Evolutionary conservation across 2,329 filamentous ascomycete genomes (phyloP).

Genomic region (Phaeophleospora eucalypticola): DNA sequence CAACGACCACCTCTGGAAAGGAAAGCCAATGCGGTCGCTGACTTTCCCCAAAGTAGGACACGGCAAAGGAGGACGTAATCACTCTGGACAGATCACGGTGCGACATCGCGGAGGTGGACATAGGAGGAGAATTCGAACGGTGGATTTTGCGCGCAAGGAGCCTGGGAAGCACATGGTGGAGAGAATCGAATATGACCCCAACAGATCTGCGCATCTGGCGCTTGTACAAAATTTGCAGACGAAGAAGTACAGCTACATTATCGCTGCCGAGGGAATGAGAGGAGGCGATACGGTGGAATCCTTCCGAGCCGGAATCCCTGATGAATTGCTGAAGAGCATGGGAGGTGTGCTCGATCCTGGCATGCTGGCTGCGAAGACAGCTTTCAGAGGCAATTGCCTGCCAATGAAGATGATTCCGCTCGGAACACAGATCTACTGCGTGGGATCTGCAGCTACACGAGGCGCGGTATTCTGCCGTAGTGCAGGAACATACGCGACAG

Average conservation of each 20-base stretch:
- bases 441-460: slow-evolving; percentile 68
- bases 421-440: slow-evolving; percentile 87
- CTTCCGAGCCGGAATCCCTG: slow-evolving; percentile 83
- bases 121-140: slow-evolving; percentile 83
- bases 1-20: slow-evolving; percentile 97
- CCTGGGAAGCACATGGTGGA: slow-evolving; percentile 85
- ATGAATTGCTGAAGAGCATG: slow-evolving; percentile 84
- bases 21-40: slow-evolving; percentile 73
- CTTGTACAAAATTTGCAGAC: slow-evolving; percentile 72
- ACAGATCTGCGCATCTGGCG: slow-evolving; percentile 88
- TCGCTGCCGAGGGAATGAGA: slow-evolving; percentile 91
- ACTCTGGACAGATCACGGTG: slow-evolving; percentile 78
- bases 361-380: slow-evolving; percentile 91
- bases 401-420: slow-evolving; percentile 94
- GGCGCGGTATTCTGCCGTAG: slow-evolving; percentile 90
- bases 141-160: slow-evolving; percentile 78
- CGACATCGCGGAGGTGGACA: slow-evolving; percentile 88
- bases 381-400: slow-evolving; percentile 89
- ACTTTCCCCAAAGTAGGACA: slow-evolving; percentile 93
- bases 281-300: slow-evolving; percentile 89
- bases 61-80: slow-evolving; percentile 87
- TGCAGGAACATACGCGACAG: slow-evolving; percentile 84
- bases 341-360: slow-evolving; percentile 89
- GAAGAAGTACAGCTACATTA: slow-evolving; percentile 77
- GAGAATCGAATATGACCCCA: slow-evolving; percentile 93